Evolutionary conservation across 352 stramenopile species (phyloP).

Genomic region (Pythium myriotylum): DNA sequence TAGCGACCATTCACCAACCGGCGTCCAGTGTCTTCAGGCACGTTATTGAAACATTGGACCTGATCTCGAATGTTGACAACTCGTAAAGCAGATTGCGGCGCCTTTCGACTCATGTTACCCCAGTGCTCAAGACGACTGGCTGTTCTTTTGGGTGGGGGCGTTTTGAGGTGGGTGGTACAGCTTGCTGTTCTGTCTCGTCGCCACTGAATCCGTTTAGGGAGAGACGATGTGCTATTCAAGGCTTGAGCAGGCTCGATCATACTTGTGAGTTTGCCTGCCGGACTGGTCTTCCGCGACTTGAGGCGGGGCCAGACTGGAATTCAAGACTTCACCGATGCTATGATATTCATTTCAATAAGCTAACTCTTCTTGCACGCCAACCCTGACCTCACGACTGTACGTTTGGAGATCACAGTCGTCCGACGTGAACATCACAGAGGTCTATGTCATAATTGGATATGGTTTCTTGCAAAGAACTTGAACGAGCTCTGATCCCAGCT

Average conservation of each 20-base stretch:
- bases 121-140: background rate
- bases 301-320: conserved; percentile 32
- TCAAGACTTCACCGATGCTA: conserved; percentile 41
- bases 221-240: conserved; percentile 34
- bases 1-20: conserved; percentile 75
- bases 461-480: conserved; percentile 46
- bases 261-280: conserved; percentile 33
- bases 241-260: conserved; percentile 28
- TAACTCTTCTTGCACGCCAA: conserved; percentile 49
- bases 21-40: conserved; percentile 67
- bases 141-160: background rate
- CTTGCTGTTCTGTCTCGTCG: conserved; percentile 11
- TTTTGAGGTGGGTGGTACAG: conserved; percentile 5
- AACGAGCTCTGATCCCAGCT: conserved; percentile 33
- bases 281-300: conserved; percentile 33
- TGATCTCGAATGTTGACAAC: background rate
- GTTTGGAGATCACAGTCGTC: conserved; percentile 38
- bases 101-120: conserved; percentile 4
- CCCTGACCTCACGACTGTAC: conserved; percentile 34
- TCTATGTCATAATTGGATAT: conserved; percentile 33
- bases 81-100: conserved; percentile 11
- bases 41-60: conserved; percentile 30
- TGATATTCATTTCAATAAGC: conserved; percentile 53
- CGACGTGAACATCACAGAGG: conserved; percentile 36
- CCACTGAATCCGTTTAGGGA: conserved; percentile 28